Evolutionary conservation across 352 stramenopile species (phyloP).

Genomic region (Phytophthora pinifolia): DNA sequence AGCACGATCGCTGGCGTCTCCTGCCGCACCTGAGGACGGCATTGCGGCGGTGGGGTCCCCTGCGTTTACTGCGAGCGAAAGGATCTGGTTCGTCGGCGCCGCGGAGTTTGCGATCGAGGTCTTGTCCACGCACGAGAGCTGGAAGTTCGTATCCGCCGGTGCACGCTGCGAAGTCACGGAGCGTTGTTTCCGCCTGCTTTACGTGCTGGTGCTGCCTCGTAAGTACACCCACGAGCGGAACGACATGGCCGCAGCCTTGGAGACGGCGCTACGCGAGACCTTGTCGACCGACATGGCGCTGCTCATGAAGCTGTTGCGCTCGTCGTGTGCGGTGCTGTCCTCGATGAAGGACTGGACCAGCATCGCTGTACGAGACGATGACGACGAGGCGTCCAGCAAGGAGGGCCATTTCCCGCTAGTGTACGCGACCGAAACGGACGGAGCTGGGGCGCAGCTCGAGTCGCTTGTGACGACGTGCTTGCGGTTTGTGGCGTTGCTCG

Average conservation of each 20-base stretch:
- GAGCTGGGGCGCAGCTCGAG: constrained; percentile 28
- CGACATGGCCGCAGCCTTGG: constrained; percentile 47
- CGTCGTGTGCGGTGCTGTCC: constrained; percentile 34
- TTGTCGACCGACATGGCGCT: constrained; percentile 53
- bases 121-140: constrained; percentile 60
- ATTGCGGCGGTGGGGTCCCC: constrained; percentile 4
- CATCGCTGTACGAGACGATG: constrained; percentile 10
- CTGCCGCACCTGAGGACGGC: neutral
- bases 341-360: constrained; percentile 28
- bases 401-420: constrained; percentile 30
- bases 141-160: constrained; percentile 46
- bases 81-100: constrained; percentile 51
- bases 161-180: constrained; percentile 51
- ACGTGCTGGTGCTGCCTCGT: constrained; percentile 41
- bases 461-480: constrained; percentile 48
- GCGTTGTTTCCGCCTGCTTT: constrained; percentile 55
- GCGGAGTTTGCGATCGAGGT: constrained; percentile 65
- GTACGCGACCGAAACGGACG: constrained; percentile 34
- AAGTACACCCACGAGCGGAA: constrained; percentile 39
- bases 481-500: constrained; percentile 44
- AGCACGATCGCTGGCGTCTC: constrained; percentile 29
- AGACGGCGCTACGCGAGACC: constrained; percentile 46
- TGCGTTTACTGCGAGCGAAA: constrained; percentile 30
- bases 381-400: constrained; percentile 4
- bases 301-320: constrained; percentile 62